These are phyloP conservation scores for Rhodomyrtus psidioides DNA, from an alignment of 441 rosid genomes.

Conservation along the genomic window DNA sequence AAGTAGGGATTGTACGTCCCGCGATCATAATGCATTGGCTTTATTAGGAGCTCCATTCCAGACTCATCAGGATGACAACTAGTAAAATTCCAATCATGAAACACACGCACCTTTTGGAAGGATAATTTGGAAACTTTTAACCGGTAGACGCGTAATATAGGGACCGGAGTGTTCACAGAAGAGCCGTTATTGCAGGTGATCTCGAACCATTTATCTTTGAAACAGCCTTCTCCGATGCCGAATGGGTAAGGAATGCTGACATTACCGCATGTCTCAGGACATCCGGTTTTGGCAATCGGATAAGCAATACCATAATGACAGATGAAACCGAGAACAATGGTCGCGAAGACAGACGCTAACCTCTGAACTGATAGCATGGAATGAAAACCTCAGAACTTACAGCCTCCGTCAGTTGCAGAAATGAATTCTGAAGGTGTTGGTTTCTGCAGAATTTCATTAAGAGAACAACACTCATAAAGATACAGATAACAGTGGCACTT, in stretches of 20 bases:
- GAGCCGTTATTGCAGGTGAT: constrained; percentile 2
- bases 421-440: background rate
- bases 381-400: background rate
- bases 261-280: constrained; percentile 4
- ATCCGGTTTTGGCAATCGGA: background rate
- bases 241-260: constrained; percentile 8
- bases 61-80: background rate
- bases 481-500: background rate
- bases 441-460: background rate
- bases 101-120: background rate
- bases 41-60: background rate
- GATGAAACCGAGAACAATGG: background rate
- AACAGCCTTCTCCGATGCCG: constrained; percentile 5
- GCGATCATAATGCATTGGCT: background rate
- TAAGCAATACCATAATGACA: background rate
- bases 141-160: background rate
- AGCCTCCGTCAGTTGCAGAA: background rate
- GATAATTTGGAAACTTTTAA: background rate
- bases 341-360: background rate
- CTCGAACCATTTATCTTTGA: constrained; percentile 3
- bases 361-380: background rate
- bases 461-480: background rate
- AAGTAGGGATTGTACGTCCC: background rate
- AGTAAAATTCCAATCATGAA: background rate
- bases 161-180: background rate